A percentile compares a stretch with the other conserved stretches of the same genome.
Evolutionary conservation across 352 stramenopile species (phyloP).

Genomic region (Pythium folliculosum): DNA sequence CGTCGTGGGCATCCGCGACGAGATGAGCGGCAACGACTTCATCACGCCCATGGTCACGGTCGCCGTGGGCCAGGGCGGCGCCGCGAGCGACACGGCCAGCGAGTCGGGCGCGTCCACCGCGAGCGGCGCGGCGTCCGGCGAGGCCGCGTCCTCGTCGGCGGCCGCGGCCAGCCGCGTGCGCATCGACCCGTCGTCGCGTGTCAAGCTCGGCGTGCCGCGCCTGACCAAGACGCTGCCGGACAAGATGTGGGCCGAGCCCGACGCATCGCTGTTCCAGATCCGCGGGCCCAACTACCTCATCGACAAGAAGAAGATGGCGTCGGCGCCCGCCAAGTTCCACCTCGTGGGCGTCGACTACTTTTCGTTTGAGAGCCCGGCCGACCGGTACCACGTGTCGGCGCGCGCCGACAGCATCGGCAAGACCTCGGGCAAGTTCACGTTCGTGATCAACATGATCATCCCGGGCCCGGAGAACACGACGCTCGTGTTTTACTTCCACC

Average conservation of each 20-base stretch:
- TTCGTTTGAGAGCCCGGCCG: conserved; percentile 66
- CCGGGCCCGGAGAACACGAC: conserved; percentile 73
- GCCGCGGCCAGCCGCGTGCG: conserved; percentile 34
- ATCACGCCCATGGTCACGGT: conserved; percentile 87
- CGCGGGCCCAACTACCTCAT: conserved; percentile 88
- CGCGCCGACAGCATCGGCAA: conserved; percentile 73
- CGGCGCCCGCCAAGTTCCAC: conserved; percentile 69
- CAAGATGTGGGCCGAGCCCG: conserved; percentile 86
- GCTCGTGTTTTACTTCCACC: conserved; percentile 89
- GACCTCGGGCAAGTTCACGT: conserved; percentile 80
- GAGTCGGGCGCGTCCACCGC: conserved; percentile 17
- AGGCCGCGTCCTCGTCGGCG: conserved; percentile 3
- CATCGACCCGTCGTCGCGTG: conserved; percentile 53
- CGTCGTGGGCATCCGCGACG: conserved; percentile 83
- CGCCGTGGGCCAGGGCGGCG: conserved; percentile 1
- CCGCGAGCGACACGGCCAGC: conserved; percentile 19
- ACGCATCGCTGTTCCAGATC: conserved; percentile 80
- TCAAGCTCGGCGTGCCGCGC: conserved; percentile 67
- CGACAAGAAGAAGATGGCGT: conserved; percentile 89
- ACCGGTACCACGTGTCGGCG: conserved; percentile 80
- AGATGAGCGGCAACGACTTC: conserved; percentile 82
- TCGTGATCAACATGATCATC: conserved; percentile 91
- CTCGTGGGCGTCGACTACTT: conserved; percentile 82
- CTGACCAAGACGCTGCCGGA: conserved; percentile 72
- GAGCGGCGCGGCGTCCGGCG: conserved; percentile 24